Base-by-base conservation (phyloP, 352 stramenopile genomes). In the Phytopythium boreale region DNA sequence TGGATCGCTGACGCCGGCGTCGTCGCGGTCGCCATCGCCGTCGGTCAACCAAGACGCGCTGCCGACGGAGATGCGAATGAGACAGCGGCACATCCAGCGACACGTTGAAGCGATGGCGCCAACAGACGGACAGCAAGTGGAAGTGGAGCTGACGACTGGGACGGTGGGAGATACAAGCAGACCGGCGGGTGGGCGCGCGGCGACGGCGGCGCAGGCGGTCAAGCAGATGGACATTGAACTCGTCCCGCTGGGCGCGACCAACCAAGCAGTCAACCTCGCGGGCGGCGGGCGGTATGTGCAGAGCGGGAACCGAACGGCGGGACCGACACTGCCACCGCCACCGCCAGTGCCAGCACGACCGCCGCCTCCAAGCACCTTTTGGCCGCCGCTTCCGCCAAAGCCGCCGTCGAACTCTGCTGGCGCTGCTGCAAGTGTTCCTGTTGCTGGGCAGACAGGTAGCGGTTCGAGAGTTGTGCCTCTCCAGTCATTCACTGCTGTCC, bases 211-310 rank as follows among this genome's bases (percentile, higher is more conserved):
- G 2, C 75, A 80, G 55, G 62, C 71, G 10, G 74, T 84, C 36
- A 86, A 75, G 52, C 56, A 64, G 10, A 71, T 77, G 66, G 64
- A 61, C 29, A 78, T 88, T 37, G 77, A 84, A 19, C 61, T 84
- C 20, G 80, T 90, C 22, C 69, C 83, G 22, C 62, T 90, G 6
- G 83, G 83, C 4, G 69, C 78, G 29, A 59, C 56, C 0, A 72
- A 46, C 20, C 66, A 70, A 59, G 20, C 67, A 43, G 52, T 51
- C 27, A 76, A 56, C 39, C 62, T 74, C n/a, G 47, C 62, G 6
- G 77, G 75, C 60, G 83, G 83, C 29, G 82, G 83, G 31, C 66
- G 83, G 52, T 92, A 92, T 59, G 80, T 92, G 20, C 77, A 87
- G 41, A 90, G 80, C 34, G 81, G 81, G 44, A 92, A 87, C 59